Conservation (phyloP, 1,284 basidiomycete species). For the Trichosporon sp. region DNA sequence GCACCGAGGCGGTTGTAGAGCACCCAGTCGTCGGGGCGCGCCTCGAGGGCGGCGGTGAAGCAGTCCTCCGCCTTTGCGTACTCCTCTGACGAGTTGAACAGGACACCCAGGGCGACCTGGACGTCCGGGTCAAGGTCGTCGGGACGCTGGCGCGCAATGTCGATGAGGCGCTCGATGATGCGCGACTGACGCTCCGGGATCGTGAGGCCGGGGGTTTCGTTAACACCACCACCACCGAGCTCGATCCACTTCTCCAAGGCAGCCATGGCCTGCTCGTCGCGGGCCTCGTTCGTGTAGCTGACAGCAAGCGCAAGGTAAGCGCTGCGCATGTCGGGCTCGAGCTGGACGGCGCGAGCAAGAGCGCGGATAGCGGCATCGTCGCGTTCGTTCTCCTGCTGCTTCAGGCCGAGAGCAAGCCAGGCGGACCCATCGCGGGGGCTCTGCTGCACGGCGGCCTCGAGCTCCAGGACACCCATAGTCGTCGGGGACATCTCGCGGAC, state of each 20-base stretch:
- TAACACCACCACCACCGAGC: conserved; percentile 20
- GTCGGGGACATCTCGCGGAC: conserved; percentile 42
- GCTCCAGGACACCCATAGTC: conserved; percentile 65
- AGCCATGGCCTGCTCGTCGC: conserved; percentile 66
- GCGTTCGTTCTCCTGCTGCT: conserved; percentile 97
- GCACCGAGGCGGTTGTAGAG: conserved; percentile 95
- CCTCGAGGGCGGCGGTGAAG: conserved; percentile 80
- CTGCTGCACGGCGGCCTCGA: conserved; percentile 83
- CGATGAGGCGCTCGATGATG: conserved; percentile 46
- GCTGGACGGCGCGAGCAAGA: conserved; percentile 70
- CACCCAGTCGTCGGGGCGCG: conserved; percentile 88
- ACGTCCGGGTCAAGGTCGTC: conserved; percentile 82
- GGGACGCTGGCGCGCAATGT: conserved; percentile 48
- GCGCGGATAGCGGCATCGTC: conserved; percentile 87
- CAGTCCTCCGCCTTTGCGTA: conserved; percentile 91
- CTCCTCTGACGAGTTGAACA: conserved; percentile 91
- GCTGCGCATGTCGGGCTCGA: conserved; percentile 70
- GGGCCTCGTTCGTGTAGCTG: conserved; percentile 86
- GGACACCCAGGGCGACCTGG: conserved; percentile 88
- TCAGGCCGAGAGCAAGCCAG: conserved; percentile 92
- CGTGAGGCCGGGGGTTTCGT: conserved; percentile 15
- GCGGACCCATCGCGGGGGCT: conserved; percentile 66
- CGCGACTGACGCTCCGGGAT: conserved; percentile 25
- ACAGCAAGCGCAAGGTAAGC: conserved; percentile 90
- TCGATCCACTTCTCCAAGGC: conserved; percentile 79